Conservation (phyloP, 306 rosid species). For the Quercus wislizeni region DNA sequence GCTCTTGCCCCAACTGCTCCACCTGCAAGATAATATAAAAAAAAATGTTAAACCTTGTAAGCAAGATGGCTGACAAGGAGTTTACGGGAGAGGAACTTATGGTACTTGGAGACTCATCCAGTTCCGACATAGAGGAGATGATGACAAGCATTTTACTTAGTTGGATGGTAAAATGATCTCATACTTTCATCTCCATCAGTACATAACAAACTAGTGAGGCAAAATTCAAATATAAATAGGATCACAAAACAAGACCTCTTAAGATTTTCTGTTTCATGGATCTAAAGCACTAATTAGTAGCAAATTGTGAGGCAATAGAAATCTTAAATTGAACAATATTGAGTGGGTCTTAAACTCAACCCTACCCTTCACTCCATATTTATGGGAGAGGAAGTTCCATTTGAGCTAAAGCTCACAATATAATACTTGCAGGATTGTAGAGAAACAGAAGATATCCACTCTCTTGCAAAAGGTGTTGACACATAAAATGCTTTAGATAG, state of each 20-base stretch:
- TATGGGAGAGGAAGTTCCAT: no score
- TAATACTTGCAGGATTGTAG: background rate
- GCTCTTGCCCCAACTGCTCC: slow-evolving; percentile 84
- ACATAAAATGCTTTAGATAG: background rate
- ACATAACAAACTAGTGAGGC: background rate
- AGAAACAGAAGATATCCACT: background rate
- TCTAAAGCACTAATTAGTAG: background rate
- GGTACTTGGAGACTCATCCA: slow-evolving; percentile 15
- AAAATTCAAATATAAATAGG: background rate
- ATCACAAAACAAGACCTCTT: background rate
- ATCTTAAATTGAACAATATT: no score
- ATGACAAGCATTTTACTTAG: background rate
- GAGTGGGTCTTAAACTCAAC: no score
- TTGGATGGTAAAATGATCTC: background rate
- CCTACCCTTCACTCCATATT: no score
- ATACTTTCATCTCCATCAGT: background rate
- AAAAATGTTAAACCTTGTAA: slow-evolving; percentile 10
- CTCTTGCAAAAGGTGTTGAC: background rate
- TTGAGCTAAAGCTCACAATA: background rate
- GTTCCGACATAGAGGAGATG: background rate
- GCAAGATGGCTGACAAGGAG: background rate
- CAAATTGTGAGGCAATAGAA: background rate
- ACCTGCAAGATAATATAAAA: slow-evolving; percentile 44
- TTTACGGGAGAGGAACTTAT: slow-evolving; percentile 14
- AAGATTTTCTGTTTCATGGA: background rate